A percentile compares a stretch with the other conserved stretches of the same genome.
Conservation (phyloP, 108 stramenopile species). For the Nannochloropsis granulata region DNA sequence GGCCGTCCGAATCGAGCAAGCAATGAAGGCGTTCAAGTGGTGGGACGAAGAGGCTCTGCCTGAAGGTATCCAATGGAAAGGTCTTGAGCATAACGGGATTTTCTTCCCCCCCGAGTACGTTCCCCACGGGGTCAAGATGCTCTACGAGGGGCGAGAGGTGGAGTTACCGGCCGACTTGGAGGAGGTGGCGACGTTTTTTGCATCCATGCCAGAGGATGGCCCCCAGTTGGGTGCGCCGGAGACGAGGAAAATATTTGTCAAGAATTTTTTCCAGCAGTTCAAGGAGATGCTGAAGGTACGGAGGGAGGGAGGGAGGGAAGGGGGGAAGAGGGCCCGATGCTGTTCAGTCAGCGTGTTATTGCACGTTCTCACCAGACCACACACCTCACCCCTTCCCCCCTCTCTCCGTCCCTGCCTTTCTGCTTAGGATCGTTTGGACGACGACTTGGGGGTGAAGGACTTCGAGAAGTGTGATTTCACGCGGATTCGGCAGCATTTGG, state of each 20-base stretch:
- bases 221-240: constrained; percentile 83
- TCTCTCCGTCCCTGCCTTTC: not conserved
- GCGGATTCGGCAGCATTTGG: constrained; percentile 62
- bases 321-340: not conserved
- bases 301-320: no score
- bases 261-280: constrained; percentile 92
- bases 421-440: not conserved
- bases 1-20: constrained; percentile 18
- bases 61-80: constrained; percentile 74
- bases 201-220: constrained; percentile 82
- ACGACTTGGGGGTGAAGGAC: constrained; percentile 5
- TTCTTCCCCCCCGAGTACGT: constrained; percentile 77
- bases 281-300: constrained; percentile 1
- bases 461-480: constrained; percentile 89
- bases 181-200: constrained; percentile 95
- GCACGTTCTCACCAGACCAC: not conserved
- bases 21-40: constrained; percentile 44
- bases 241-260: constrained; percentile 75
- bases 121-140: constrained; percentile 80
- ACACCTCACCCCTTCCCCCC: not conserved
- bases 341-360: not conserved
- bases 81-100: constrained; percentile 91
- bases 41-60: constrained; percentile 57
- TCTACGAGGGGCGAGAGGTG: constrained; percentile 76
- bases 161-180: constrained; percentile 74